Conservation (phyloP, 164 flowering plant genomes). For the Tinospora cordifolia region DNA sequence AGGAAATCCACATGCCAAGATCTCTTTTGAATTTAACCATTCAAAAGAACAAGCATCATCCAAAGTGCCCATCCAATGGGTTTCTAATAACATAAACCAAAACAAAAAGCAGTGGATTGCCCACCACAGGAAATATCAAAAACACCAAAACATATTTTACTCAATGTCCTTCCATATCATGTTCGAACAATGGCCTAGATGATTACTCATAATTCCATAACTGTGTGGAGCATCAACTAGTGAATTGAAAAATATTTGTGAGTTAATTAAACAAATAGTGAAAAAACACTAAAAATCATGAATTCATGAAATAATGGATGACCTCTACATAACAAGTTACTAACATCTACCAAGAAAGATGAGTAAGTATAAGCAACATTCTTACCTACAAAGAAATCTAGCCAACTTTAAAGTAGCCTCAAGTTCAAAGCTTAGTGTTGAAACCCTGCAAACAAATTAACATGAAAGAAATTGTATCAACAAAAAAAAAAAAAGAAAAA, state of each 20-base stretch:
- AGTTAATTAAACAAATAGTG: not conserved
- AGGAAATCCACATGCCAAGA: not conserved
- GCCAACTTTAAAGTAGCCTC: conserved; percentile 94
- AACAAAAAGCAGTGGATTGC: too few relatives aligned
- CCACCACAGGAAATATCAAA: too few relatives aligned
- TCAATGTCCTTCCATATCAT: not conserved
- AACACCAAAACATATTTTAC: not conserved
- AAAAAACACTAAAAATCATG: not conserved
- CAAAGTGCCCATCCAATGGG: not conserved
- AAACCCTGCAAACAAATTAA: conserved; percentile 61
- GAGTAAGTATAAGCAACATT: not conserved
- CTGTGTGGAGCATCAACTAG: not conserved
- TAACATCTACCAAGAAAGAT: not conserved
- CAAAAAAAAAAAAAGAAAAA: too few relatives aligned
- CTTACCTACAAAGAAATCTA: conserved; percentile 91
- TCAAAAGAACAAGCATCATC: not conserved
- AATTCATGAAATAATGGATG: not conserved
- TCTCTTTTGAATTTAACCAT: not conserved
- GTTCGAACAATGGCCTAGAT: not conserved
- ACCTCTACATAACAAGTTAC: not conserved
- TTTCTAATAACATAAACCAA: not conserved
- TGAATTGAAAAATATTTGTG: not conserved
- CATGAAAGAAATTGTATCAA: not conserved
- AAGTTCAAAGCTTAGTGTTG: conserved; percentile 94
- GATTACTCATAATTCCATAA: not conserved